Base-by-base conservation (phyloP, 352 stramenopile genomes). In the Phytophthora rubi region DNA sequence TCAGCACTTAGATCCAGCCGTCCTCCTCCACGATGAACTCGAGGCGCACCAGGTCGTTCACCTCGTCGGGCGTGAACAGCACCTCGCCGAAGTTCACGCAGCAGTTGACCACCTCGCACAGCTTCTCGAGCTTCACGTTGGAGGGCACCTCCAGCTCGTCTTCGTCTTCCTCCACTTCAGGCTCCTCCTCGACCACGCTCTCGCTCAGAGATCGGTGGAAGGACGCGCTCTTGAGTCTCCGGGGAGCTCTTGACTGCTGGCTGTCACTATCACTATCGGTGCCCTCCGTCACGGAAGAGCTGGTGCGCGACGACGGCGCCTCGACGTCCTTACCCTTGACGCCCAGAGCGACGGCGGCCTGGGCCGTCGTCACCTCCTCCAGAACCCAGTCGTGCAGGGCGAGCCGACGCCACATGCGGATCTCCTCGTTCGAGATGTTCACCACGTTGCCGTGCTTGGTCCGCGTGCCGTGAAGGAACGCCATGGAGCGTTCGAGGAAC, bases 21-120 rank as follows among this genome's bases (percentile, higher is more conserved):
- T 93, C 86, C 67, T 93, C 86, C 66, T 93, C 86, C 1, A 92
- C 84, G 59, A 93, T 81, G 65, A 92, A 91, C 80, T 93, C 80
- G 54, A 93, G 79, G 32, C 76, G 85, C 48, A 91, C 83, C 53
- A 93, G 71, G 53, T 93, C 82, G 45, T 80, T 77, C 10, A 93
- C 65, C 52, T 92, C 85, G 3, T 83, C 70, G 10, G 64, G 69
- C 15, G 67, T 73, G 62, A 91, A 93, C 30, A 81, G 39, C 60
- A 82, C 71, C 53, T 84, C 72, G n/a, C 81, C 81, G 52, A 79
- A 89, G 70, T 81, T 85, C 21, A 89, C 75, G 58, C 83, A 93
- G 57, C 70, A 80, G 70, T 93, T 93, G 44, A 81, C 77, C 56
- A 91, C 78, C 55, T 72, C 66, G 26, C 87, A 86, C 37, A 93